A percentile compares a stretch with the other conserved stretches of the same genome.
Evolutionary conservation across 225 moss, liverwort and hornwort genomes (phyloP).

Genomic region (Antitrichia curtipendula): DNA sequence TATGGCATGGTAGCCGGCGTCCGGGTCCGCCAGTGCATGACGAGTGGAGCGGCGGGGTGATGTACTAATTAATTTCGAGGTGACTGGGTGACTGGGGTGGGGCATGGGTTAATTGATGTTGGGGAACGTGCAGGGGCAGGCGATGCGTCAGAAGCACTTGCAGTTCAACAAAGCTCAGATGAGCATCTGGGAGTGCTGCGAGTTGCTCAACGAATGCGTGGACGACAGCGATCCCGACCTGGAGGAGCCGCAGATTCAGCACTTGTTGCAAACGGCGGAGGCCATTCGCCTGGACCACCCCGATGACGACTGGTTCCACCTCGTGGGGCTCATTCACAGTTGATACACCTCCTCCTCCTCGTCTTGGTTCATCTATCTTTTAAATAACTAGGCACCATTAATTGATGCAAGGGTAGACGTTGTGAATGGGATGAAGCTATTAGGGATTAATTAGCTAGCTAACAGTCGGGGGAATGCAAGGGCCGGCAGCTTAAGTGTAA

Average conservation of each 20-base stretch:
- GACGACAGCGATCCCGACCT: constrained; percentile 70
- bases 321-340: constrained; percentile 62
- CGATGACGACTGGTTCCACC: constrained; percentile 57
- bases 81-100: neutral
- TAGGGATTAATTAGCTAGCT: neutral
- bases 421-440: neutral
- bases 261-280: constrained; percentile 55
- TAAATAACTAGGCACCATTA: neutral
- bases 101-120: neutral
- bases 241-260: constrained; percentile 64
- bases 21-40: neutral
- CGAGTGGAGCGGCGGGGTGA: neutral
- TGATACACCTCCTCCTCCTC: neutral
- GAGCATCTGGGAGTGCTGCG: constrained; percentile 63
- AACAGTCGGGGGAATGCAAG: neutral
- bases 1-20: neutral
- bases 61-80: neutral
- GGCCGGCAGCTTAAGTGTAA: no score
- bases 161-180: constrained; percentile 38
- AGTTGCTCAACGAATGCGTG: constrained; percentile 60
- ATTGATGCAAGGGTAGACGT: neutral
- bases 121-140: constrained; percentile 26
- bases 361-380: neutral
- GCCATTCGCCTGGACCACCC: constrained; percentile 54
- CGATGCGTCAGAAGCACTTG: constrained; percentile 42